Base-by-base conservation (phyloP, 352 stramenopile genomes). In the Globisporangium irregulare region DNA sequence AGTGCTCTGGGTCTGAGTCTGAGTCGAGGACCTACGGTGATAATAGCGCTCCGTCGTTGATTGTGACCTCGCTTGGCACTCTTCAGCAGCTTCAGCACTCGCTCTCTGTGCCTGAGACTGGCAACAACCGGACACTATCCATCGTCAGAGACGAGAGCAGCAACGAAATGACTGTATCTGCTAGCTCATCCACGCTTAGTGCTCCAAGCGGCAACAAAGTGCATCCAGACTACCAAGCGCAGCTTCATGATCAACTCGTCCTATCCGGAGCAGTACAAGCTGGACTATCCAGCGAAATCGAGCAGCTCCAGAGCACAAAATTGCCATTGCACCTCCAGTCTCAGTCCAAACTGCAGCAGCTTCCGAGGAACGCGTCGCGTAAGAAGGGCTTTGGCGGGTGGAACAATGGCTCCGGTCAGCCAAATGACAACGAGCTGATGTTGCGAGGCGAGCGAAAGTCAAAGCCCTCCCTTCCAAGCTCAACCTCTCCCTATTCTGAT, bases 391-490 rank as follows among this genome's bases (percentile, higher is more conserved):
- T 41, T 41, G 50, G n/a, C 1, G 61, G 36, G 12, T 38, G 58
- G 60, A 56, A 38, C 29, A 58, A 34, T 14, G 32, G 22, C 18
- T 7, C 34, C 6, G 14, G 1, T 20, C 29, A 10, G 1, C 5
- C 29, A 41, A 15, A 4, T 29, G 20, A 18, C 10, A 2, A 14
- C 2, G 25, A 50, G 4, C 32, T 63, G 1, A 27, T 56, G 29
- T 20, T 71, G 7, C 65, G 57, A 27, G 65, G 56, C 20, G 65
- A 70, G 57, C 57, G 34, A n/a, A 59, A 38, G 3, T 2, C 43
- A 3, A 20, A 32, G 15, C 15, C 29, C 18, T 43, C 43, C 38
- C 0, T n/a, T 22, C 22, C 4, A 15, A 46, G 54, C n/a, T 55
- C 41, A 46, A 22, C 9, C 32, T 41, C 36, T 3, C 38, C 20